Percentiles rank a stretch among this genome's conserved stretches.
These are phyloP conservation scores for Eimeria maxima DNA, from an alignment of 169 alveolate species.

Conservation along the genomic window DNA sequence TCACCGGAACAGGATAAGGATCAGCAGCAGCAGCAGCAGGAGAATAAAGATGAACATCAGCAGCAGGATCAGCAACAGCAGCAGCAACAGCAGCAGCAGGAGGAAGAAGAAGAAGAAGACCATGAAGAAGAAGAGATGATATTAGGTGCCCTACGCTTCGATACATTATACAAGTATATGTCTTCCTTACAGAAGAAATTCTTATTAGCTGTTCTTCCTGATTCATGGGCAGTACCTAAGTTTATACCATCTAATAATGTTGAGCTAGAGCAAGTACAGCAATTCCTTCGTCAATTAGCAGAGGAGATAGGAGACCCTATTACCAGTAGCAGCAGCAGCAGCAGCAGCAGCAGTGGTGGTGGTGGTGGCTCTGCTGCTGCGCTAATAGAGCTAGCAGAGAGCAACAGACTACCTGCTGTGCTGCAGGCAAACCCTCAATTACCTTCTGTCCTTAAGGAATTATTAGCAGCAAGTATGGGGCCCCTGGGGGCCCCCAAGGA, in stretches of 20 bases:
- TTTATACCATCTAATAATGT: neutral
- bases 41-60: neutral
- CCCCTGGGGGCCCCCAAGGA: neutral
- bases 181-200: neutral
- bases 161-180: neutral
- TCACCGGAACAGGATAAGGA: neutral
- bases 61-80: neutral
- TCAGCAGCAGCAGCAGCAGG: neutral
- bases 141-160: neutral
- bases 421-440: neutral
- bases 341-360: no score
- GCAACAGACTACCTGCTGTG: neutral
- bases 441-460: neutral
- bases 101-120: no score
- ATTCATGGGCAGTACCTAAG: slow-evolving; percentile 28
- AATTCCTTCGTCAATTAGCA: neutral
- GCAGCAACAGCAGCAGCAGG: slow-evolving; percentile 22
- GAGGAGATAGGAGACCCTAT: no score
- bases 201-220: neutral
- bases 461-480: neutral
- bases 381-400: neutral
- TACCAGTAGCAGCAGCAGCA: neutral
- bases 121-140: neutral
- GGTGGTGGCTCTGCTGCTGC: neutral
- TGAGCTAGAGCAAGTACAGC: neutral